Base-by-base conservation (phyloP, 2,329 filamentous ascomycete genomes). In the Fusarium metavorans region DNA sequence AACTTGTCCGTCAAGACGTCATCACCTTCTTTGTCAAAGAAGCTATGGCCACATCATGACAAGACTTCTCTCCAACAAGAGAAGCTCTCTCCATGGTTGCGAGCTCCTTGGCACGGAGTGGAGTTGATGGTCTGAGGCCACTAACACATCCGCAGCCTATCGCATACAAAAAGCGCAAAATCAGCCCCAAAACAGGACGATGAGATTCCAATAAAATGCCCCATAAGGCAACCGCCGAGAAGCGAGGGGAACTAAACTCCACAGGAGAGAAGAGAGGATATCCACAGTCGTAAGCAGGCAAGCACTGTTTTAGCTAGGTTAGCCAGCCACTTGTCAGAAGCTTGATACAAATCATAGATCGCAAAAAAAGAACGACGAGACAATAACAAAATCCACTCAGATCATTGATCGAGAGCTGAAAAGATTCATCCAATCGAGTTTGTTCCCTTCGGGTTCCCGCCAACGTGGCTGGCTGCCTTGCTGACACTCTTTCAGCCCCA, bases 401-500 rank as follows among this genome's bases (percentile, higher is more conserved):
- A 52, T 30, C 27, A 52, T 52, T 48, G 48, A 52, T 52, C 25
- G 18, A 52, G 11, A 52, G 48, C 48, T 52, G 18, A 52, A 30
- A 13, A 32, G 18, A 32, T 11, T 32, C 30, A 11, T 13, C 45
- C 45, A 50, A 50, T 50, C 45, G 45, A 50, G 25, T n/a, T 5
- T 11, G 9, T 30, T 50, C 39, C 39, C 39, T 20, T 20, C 39
- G 39, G 18, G 18, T 20, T 41, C 45, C 48, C 25, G 27, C 18
- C 48, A 52, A 52, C 18, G 48, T 57, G 61, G 61, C 13, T 45
- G 39, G 71, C 71, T 74, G 71, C 73, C 71, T 64, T 64, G 71
- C 71, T 74, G 69, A 71, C 57, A 23, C 37, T 23, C 23, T 52
- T 23, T 35, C n/a, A 58, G 39, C 37, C 48, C 54, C 56, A 16